These are phyloP conservation scores for Aurantiochytrium sp. DNA, from an alignment of 108 stramenopile species.

Conservation along the genomic window DNA sequence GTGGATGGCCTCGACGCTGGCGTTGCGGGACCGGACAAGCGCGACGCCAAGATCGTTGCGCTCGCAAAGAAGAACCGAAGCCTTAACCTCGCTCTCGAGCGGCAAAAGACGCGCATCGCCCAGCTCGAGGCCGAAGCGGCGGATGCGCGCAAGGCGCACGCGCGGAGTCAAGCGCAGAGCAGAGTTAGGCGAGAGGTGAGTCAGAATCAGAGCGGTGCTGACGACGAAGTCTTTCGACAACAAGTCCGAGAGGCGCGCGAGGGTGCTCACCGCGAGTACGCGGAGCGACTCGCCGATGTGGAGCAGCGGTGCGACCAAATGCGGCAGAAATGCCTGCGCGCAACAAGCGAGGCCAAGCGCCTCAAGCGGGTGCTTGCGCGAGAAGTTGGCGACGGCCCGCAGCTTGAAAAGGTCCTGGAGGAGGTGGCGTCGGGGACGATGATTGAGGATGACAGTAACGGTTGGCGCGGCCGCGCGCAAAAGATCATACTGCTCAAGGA, in stretches of 20 bases:
- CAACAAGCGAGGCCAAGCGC: neutral
- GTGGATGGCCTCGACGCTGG: neutral
- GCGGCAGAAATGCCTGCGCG: neutral
- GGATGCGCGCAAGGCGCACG: neutral
- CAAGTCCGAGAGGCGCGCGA: neutral
- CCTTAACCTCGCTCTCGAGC: neutral
- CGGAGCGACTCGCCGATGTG: neutral
- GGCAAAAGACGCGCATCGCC: neutral
- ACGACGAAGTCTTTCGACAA: neutral
- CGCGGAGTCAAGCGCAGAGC: neutral
- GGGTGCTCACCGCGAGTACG: neutral
- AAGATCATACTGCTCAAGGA: neutral
- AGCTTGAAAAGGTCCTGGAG: neutral
- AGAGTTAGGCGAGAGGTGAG: neutral
- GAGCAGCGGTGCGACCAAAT: neutral
- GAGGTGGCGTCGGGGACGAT: neutral
- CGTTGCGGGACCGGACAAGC: neutral
- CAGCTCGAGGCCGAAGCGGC: neutral
- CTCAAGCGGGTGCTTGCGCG: neutral
- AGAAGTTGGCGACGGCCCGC: slow-evolving; percentile 8
- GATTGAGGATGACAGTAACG: neutral
- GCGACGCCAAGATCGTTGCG: slow-evolving; percentile 7
- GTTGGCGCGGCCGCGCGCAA: slow-evolving; percentile 20
- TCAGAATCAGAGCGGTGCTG: neutral
- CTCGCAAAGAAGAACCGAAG: slow-evolving; percentile 28